A percentile compares a stretch with the other conserved stretches of the same genome.
These are phyloP conservation scores for Cucumis cinereus DNA, from an alignment of 306 rosid genomes.

Conservation along the genomic window DNA sequence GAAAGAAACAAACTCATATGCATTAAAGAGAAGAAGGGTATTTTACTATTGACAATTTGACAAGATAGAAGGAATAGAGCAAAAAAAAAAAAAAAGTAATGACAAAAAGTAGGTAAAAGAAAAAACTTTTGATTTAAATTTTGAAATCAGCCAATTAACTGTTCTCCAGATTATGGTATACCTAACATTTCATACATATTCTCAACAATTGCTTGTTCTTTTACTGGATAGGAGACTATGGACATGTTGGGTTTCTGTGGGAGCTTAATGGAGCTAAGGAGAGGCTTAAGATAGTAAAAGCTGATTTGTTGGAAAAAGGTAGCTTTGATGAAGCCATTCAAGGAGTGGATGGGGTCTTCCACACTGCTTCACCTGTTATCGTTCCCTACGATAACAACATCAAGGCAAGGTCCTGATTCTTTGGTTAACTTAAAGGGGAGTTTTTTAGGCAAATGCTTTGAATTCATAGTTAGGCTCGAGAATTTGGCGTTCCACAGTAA, in stretches of 20 bases:
- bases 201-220: background rate
- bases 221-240: conserved; percentile 24
- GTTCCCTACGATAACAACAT: conserved; percentile 42
- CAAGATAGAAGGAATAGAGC: background rate
- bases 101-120: background rate
- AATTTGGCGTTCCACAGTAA: background rate
- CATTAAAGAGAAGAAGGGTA: background rate
- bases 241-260: conserved; percentile 47
- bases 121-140: no score
- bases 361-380: conserved; percentile 68
- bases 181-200: background rate
- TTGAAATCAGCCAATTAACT: background rate
- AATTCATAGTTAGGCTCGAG: background rate
- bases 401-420: conserved; percentile 27
- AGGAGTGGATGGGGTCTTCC: conserved; percentile 77
- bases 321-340: conserved; percentile 57
- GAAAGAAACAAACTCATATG: no score
- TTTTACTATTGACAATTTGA: background rate
- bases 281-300: conserved; percentile 49
- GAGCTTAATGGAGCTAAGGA: conserved; percentile 53
- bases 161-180: background rate
- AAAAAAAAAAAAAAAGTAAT: background rate
- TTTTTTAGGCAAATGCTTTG: background rate
- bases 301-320: conserved; percentile 49
- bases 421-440: background rate